Conservation (phyloP, 148 eudicot species). For the Rhododendron mucronatum region DNA sequence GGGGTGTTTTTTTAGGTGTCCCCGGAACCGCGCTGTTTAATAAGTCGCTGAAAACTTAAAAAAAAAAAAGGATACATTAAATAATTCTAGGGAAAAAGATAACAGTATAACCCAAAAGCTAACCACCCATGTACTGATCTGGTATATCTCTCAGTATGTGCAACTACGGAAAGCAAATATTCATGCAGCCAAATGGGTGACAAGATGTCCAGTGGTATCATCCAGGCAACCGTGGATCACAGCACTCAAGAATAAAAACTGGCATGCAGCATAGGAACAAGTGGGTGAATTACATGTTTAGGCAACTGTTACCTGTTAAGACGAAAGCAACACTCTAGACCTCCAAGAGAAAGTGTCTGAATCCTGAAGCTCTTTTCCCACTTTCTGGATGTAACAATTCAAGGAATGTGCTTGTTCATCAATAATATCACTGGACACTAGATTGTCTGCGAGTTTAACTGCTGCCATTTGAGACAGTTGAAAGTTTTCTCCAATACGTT, state of each 20-base stretch:
- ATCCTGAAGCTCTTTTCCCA: slow-evolving; percentile 35
- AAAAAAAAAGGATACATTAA: background rate
- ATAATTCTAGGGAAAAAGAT: background rate
- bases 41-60: background rate
- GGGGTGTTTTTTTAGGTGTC: too few species aligned
- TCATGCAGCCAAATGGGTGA: background rate
- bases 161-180: background rate
- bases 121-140: background rate
- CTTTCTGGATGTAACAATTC: slow-evolving; percentile 52
- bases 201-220: background rate
- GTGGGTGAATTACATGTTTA: background rate
- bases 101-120: background rate
- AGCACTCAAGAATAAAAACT: background rate
- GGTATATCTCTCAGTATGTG: background rate
- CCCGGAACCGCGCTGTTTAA: too few species aligned
- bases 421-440: slow-evolving; percentile 45
- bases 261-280: background rate
- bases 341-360: slow-evolving; percentile 73
- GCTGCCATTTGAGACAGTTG: slow-evolving; percentile 83
- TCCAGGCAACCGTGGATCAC: background rate
- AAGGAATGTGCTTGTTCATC: slow-evolving; percentile 63
- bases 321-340: slow-evolving; percentile 47
- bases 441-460: slow-evolving; percentile 70
- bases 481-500: slow-evolving; percentile 52
- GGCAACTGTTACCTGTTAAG: slow-evolving; percentile 33